Evolutionary conservation across 495 filamentous ascomycete genomes (phyloP).

Genomic region (Hyaloscypha bicolor): DNA sequence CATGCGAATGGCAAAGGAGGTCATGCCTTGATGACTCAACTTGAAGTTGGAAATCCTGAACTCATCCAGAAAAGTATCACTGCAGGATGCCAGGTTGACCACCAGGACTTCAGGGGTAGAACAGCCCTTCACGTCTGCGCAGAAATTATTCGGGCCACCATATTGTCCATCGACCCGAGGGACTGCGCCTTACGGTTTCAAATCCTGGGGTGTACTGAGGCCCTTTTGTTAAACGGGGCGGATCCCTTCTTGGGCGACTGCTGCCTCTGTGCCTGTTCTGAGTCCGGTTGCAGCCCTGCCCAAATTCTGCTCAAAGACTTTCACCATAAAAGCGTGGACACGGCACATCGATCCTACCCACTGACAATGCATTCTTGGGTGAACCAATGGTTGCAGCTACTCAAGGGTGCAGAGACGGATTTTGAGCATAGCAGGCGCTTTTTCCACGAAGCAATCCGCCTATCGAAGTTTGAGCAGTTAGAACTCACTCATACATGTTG

Average conservation of each 20-base stretch:
- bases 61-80: background rate
- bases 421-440: background rate
- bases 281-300: background rate
- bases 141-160: background rate
- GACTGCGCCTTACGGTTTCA: background rate
- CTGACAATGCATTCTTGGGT: too few relatives aligned
- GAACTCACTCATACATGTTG: constrained; percentile 17
- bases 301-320: background rate
- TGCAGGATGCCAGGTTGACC: background rate
- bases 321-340: too few relatives aligned
- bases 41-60: background rate
- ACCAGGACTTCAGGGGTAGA: background rate
- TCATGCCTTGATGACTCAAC: background rate
- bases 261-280: background rate
- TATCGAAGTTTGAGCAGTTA: constrained; percentile 13
- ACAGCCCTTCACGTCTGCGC: background rate
- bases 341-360: too few relatives aligned
- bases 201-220: background rate
- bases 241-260: background rate
- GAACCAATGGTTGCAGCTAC: background rate
- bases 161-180: background rate
- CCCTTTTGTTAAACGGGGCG: background rate
- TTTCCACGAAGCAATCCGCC: background rate
- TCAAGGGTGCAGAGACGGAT: background rate
- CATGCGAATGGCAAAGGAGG: background rate